A percentile compares a stretch with the other conserved stretches of the same genome.
Evolutionary conservation across 1,139 yeast species (phyloP).

Genomic region (Debaryomyces nepalensis): DNA sequence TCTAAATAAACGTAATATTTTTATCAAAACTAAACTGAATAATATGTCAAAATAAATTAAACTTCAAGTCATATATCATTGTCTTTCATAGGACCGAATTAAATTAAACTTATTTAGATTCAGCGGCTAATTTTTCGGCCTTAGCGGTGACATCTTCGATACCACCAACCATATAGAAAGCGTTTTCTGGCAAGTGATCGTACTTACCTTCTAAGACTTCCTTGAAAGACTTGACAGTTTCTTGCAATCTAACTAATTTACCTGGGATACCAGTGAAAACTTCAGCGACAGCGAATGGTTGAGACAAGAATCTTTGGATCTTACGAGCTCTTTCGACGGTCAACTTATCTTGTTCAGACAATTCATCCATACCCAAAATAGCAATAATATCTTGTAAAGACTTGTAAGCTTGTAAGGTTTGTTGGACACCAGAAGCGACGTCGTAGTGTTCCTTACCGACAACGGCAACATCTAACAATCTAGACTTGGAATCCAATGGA

Average conservation of each 20-base stretch:
- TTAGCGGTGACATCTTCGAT: conserved; percentile 97
- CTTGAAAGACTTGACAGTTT: conserved; percentile 92
- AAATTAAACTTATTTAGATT: conserved; percentile 61
- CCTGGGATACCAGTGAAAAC: conserved; percentile 99
- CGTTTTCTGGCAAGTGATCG: conserved; percentile 98
- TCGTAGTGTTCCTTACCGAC: conserved; percentile 99
- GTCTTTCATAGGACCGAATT: conserved; percentile 14
- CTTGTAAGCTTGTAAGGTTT: conserved; percentile 99
- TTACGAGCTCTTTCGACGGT: conserved; percentile 99
- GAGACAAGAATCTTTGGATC: conserved; percentile 99
- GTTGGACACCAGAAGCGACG: conserved; percentile 93
- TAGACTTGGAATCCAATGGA: conserved; percentile 98
- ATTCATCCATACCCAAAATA: conserved; percentile 99
- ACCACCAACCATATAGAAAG: conserved; percentile 99
- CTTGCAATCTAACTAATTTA: conserved; percentile 95
- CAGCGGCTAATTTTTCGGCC: conserved; percentile 98
- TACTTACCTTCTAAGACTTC: conserved; percentile 98
- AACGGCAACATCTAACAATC: conserved; percentile 95
- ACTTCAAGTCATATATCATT: conserved; percentile 20
- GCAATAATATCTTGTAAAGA: conserved; percentile 99
- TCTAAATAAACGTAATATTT: conserved; percentile 18
- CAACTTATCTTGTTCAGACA: conserved; percentile 97
- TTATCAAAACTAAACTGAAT: conserved; percentile 18
- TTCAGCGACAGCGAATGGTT: conserved; percentile 99
- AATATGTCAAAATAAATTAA: conserved; percentile 17